Conservation (phyloP, 768 basidiomycete genomes). For the Lactarius hengduanensis region DNA sequence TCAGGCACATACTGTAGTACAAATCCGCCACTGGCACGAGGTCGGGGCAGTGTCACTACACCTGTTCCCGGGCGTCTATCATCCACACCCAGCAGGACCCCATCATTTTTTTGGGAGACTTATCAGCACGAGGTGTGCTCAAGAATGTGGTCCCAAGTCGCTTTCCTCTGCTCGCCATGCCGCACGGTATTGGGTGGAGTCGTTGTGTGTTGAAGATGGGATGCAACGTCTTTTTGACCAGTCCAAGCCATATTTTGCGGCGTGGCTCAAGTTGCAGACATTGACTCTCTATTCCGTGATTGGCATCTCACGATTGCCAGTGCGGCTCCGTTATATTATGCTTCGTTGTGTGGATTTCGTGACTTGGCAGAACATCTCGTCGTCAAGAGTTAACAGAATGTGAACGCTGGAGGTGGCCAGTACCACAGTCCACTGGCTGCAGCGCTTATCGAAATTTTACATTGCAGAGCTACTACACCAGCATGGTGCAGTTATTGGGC, state of each 20-base stretch:
- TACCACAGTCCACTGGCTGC: background rate
- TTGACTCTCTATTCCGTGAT: background rate
- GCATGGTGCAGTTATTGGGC: background rate
- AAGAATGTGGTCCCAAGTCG: too few relatives aligned
- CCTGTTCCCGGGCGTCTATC: too few relatives aligned
- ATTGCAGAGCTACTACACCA: background rate
- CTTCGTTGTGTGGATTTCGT: background rate
- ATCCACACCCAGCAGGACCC: too few relatives aligned
- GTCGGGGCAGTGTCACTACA: too few relatives aligned
- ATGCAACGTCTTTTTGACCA: background rate
- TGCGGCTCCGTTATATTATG: background rate
- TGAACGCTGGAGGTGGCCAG: background rate
- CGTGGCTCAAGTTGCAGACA: background rate
- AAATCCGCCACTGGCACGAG: background rate
- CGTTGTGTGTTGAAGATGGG: background rate
- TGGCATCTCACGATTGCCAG: background rate
- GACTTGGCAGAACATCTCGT: background rate
- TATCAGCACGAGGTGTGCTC: too few relatives aligned
- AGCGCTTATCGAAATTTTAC: background rate
- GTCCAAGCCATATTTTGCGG: background rate
- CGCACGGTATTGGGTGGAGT: background rate
- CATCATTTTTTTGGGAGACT: too few relatives aligned
- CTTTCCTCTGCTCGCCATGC: background rate
- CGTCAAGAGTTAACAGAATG: background rate
- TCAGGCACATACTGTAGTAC: background rate